A percentile compares a stretch with the other conserved stretches of the same genome.
Conservation (phyloP, 139 green algal genomes). For the Picocystis salinarum region DNA sequence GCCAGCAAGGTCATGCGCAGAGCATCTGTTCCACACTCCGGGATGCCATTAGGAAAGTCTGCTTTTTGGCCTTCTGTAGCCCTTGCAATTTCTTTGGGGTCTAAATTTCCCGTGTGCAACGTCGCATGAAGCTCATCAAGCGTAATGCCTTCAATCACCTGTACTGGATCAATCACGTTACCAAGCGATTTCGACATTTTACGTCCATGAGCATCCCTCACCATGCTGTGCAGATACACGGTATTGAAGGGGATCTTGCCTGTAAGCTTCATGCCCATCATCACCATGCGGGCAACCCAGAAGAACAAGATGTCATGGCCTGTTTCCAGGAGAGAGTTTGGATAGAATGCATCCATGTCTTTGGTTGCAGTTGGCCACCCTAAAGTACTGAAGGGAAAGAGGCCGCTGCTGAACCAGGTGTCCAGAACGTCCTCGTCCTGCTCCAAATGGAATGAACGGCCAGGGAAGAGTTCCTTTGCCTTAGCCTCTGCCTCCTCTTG, state of each 20-base stretch:
- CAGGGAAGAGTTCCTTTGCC: constrained; percentile 13
- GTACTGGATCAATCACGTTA: constrained; percentile 39
- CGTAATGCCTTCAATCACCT: constrained; percentile 46
- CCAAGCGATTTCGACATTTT: constrained; percentile 40
- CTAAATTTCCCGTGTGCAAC: constrained; percentile 64
- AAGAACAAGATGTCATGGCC: constrained; percentile 43
- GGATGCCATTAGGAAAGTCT: constrained; percentile 95
- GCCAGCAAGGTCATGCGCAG: constrained; percentile 72
- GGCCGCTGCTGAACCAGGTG: constrained; percentile 36
- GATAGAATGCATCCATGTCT: constrained; percentile 26
- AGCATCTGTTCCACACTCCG: constrained; percentile 87
- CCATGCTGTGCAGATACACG: constrained; percentile 29
- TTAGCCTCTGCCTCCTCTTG: constrained; percentile 13
- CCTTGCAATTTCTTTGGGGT: constrained; percentile 40
- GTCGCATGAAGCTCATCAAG: constrained; percentile 30
- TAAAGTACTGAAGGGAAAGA: constrained; percentile 33
- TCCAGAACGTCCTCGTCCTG: constrained; percentile 38
- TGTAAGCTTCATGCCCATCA: constrained; percentile 32
- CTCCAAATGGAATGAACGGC: neutral
- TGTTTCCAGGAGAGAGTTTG: constrained; percentile 31
- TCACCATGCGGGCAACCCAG: constrained; percentile 38
- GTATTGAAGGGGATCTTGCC: constrained; percentile 24
- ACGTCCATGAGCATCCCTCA: constrained; percentile 32
- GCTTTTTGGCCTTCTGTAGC: constrained; percentile 57
- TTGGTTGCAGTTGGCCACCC: constrained; percentile 25